A percentile compares a stretch with the other conserved stretches of the same genome.
Evolutionary conservation across 768 basidiomycete species (phyloP).

Genomic region (Kwoniella botswanensis): DNA sequence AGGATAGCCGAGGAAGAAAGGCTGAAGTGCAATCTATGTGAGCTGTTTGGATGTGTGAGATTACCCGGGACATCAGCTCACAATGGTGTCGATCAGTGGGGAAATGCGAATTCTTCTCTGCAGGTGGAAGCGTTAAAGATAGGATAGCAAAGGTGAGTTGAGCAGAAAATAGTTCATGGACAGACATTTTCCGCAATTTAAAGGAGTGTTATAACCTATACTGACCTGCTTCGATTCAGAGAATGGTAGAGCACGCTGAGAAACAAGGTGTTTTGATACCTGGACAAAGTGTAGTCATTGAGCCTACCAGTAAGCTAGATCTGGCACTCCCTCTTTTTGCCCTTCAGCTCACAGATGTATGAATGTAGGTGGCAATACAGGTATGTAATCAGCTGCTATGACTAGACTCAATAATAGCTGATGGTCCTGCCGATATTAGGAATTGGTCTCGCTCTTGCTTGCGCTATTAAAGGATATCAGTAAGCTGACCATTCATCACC

Average conservation of each 20-base stretch:
- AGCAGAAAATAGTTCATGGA: background rate
- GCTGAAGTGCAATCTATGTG: constrained; percentile 86
- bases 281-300: constrained; percentile 88
- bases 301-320: constrained; percentile 66
- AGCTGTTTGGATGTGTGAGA: constrained; percentile 53
- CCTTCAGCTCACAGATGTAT: constrained; percentile 3
- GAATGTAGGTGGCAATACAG: constrained; percentile 82
- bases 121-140: constrained; percentile 94
- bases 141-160: constrained; percentile 76
- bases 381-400: constrained; percentile 59
- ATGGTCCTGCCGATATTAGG: constrained; percentile 61
- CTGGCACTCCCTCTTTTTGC: background rate
- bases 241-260: constrained; percentile 96
- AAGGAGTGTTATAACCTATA: background rate
- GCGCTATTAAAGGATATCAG: constrained; percentile 77
- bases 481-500: constrained; percentile 64
- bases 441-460: constrained; percentile 90
- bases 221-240: constrained; percentile 44
- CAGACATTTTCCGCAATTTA: background rate
- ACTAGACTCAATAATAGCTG: background rate
- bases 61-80: background rate
- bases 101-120: constrained; percentile 87
- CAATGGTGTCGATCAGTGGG: constrained; percentile 66
- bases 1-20: constrained; percentile 74
- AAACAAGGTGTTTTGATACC: constrained; percentile 77